A percentile compares a stretch with the other conserved stretches of the same genome.
Conservation (phyloP, 1,284 basidiomycete genomes). For the Ceratobasidium sp. region DNA sequence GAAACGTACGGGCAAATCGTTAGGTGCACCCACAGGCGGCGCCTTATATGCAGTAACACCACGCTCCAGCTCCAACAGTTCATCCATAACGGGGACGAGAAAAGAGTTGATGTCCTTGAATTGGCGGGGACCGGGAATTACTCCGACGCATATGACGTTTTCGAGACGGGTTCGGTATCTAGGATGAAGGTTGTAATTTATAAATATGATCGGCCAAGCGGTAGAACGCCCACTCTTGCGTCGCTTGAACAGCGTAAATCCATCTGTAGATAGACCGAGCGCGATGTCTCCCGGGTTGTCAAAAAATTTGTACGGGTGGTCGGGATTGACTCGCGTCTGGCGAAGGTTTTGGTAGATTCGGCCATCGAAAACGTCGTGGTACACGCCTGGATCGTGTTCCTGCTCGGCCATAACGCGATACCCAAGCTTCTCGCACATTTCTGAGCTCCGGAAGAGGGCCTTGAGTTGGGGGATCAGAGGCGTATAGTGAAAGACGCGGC, state of each 20-base stretch:
- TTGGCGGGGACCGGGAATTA: background rate
- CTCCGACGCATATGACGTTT: background rate
- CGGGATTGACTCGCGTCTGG: slow-evolving; percentile 47
- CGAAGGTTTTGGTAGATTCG: slow-evolving; percentile 53
- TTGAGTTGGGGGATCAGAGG: slow-evolving; percentile 47
- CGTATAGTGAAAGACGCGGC: slow-evolving; percentile 40
- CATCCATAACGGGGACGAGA: slow-evolving; percentile 27
- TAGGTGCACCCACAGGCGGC: background rate
- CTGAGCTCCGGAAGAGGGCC: slow-evolving; percentile 41
- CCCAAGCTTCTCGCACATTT: slow-evolving; percentile 49
- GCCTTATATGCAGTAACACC: slow-evolving; percentile 50
- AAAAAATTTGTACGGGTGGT: slow-evolving; percentile 53
- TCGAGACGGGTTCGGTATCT: no score
- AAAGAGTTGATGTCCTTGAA: background rate
- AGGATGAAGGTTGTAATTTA: no score
- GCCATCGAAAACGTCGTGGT: slow-evolving; percentile 58
- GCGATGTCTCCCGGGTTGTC: slow-evolving; percentile 39
- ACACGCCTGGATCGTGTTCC: slow-evolving; percentile 1
- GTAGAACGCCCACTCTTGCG: no score
- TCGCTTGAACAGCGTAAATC: no score
- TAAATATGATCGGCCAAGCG: no score
- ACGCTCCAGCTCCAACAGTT: slow-evolving; percentile 38
- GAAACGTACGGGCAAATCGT: background rate
- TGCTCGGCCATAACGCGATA: slow-evolving; percentile 50
- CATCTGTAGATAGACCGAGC: no score